These are phyloP conservation scores for Wickerhamiella siamensis DNA, from an alignment of 805 yeast genomes.

Conservation along the genomic window DNA sequence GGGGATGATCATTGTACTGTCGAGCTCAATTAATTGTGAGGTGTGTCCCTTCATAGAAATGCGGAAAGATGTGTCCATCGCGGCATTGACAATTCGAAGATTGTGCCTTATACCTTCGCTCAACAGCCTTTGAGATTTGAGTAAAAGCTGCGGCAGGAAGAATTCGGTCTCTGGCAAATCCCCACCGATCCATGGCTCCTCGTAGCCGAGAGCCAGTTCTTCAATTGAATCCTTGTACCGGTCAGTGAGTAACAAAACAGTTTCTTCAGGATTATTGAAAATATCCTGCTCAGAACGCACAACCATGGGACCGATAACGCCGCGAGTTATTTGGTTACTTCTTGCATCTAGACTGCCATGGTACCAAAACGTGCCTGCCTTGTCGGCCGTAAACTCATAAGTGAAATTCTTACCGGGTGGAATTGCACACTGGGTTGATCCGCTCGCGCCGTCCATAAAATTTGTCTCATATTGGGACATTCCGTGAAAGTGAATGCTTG, in stretches of 20 bases:
- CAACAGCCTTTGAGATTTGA: conserved; percentile 25
- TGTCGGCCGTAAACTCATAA: conserved; percentile 30
- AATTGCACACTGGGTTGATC: conserved; percentile 39
- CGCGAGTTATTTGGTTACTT: too few relatives aligned
- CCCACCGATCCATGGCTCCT: conserved; percentile 29
- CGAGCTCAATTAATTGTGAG: conserved; percentile 24
- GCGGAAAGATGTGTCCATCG: conserved; percentile 23
- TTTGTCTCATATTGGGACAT: conserved; percentile 33
- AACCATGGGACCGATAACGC: conserved; percentile 35
- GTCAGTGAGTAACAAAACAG: conserved; percentile 30
- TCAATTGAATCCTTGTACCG: conserved; percentile 28
- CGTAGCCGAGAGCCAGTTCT: conserved; percentile 25
- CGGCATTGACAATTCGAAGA: conserved; percentile 23
- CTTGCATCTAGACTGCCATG: too few relatives aligned
- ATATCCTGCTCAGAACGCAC: conserved; percentile 26
- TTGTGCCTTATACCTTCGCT: conserved; percentile 12
- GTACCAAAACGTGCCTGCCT: conserved; percentile 42
- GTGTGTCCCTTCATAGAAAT: conserved; percentile 22
- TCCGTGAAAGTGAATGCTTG: conserved; percentile 43
- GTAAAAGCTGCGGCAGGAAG: conserved; percentile 30
- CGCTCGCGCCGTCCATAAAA: conserved; percentile 38
- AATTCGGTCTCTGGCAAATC: conserved; percentile 28
- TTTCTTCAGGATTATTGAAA: conserved; percentile 21
- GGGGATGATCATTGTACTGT: conserved; percentile 22
- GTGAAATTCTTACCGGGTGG: conserved; percentile 29